These are phyloP conservation scores for Corymbia calophylla DNA, from an alignment of 441 rosid species.

Conservation along the genomic window DNA sequence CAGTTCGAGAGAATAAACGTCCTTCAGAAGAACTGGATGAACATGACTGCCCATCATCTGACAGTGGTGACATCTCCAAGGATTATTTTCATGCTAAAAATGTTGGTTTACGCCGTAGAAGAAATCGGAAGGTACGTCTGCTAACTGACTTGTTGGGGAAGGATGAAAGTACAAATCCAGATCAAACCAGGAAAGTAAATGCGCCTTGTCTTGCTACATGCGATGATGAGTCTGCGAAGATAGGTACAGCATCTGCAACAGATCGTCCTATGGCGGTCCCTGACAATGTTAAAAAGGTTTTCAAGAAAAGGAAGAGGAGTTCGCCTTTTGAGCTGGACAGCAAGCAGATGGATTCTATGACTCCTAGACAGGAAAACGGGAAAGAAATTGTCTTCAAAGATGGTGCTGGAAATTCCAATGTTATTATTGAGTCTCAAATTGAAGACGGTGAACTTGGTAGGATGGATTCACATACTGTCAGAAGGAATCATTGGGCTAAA, in stretches of 20 bases:
- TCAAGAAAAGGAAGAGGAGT: conserved; percentile 57
- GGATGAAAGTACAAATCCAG: conserved; percentile 20
- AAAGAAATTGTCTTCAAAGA: conserved; percentile 20
- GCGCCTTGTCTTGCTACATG: conserved; percentile 20
- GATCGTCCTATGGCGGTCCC: conserved; percentile 15
- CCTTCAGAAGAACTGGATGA: conserved; percentile 31
- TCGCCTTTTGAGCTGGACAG: conserved; percentile 30
- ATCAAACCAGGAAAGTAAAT: conserved; percentile 20
- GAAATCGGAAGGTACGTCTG: conserved; percentile 61
- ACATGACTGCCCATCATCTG: conserved; percentile 39
- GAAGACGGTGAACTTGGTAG: conserved; percentile 24
- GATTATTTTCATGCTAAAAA: conserved; percentile 22
- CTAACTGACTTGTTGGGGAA: conserved; percentile 61
- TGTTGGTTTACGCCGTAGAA: conserved; percentile 45
- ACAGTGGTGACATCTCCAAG: conserved; percentile 35
- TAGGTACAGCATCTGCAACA: conserved; percentile 12
- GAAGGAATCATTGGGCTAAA: conserved; percentile 25
- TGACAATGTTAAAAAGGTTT: conserved; percentile 22
- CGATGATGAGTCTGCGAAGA: conserved; percentile 20
- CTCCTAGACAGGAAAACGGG: conserved; percentile 27
- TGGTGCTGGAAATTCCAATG: conserved; percentile 28
- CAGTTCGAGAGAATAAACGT: conserved; percentile 11
- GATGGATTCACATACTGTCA: conserved; percentile 17
- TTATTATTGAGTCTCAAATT: conserved; percentile 23
- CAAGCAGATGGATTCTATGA: conserved; percentile 21